Evolutionary conservation across 2,329 filamentous ascomycete species (phyloP).

Genomic region (Gnomoniopsis sp.): DNA sequence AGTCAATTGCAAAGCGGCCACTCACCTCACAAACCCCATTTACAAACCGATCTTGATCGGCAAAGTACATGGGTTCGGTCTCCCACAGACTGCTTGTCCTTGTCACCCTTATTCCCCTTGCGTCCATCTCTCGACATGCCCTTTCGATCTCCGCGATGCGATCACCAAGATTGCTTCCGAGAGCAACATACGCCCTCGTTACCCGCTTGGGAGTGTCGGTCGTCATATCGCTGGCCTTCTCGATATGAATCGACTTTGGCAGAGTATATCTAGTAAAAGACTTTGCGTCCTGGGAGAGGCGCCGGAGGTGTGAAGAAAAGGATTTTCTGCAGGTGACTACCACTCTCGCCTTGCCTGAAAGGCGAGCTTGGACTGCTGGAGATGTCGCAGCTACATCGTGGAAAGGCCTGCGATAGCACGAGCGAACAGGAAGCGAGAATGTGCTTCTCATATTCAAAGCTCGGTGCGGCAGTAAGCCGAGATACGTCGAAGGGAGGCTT

Average conservation of each 20-base stretch:
- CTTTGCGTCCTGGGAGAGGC: constrained; percentile 6
- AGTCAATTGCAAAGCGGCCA: constrained; percentile 21
- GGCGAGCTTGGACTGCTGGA: constrained; percentile 8
- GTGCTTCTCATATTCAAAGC: constrained; percentile 11
- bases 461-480: not conserved
- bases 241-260: constrained; percentile 16
- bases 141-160: constrained; percentile 80
- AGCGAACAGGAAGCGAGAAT: not conserved
- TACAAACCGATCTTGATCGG: constrained; percentile 82
- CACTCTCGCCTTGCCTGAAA: not conserved
- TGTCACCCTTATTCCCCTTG: constrained; percentile 67
- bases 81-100: constrained; percentile 89
- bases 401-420: not conserved
- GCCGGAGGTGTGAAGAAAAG: constrained; percentile 10
- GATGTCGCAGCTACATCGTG: constrained; percentile 11
- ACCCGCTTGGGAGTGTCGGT: constrained; percentile 23
- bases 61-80: constrained; percentile 94
- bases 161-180: constrained; percentile 91
- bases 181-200: constrained; percentile 70
- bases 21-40: constrained; percentile 90
- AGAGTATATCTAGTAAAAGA: constrained; percentile 18
- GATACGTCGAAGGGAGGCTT: not conserved
- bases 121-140: constrained; percentile 76
- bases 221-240: constrained; percentile 24
- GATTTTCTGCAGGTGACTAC: constrained; percentile 11